Evolutionary conservation across 2,329 filamentous ascomycete species (phyloP).

Genomic region (Blastomyces silverae): DNA sequence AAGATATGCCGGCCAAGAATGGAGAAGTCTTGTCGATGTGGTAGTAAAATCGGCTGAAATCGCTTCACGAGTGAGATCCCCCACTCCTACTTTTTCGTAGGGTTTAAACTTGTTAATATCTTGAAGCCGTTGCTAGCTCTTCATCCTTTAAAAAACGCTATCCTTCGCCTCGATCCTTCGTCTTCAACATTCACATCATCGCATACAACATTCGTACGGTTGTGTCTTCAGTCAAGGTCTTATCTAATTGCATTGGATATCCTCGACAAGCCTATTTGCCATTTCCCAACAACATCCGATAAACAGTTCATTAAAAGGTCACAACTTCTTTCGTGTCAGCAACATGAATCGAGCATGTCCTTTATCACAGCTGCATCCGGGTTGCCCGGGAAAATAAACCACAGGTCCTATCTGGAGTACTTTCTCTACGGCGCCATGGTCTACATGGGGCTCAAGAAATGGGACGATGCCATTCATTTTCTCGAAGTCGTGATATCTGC

Average conservation of each 20-base stretch:
- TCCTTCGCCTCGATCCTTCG: slow-evolving; percentile 41
- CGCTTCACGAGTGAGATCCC: slow-evolving; percentile 31
- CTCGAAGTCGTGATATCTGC: slow-evolving; percentile 61
- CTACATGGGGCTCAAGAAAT: slow-evolving; percentile 55
- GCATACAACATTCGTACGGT: slow-evolving; percentile 37
- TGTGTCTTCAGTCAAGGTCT: slow-evolving; percentile 39
- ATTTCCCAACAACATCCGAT: slow-evolving; percentile 33
- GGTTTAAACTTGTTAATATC: slow-evolving; percentile 13
- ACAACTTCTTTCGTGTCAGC: slow-evolving; percentile 28
- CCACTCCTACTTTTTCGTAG: background rate
- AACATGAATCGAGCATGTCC: slow-evolving; percentile 28
- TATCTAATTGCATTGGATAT: slow-evolving; percentile 38
- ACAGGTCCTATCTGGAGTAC: slow-evolving; percentile 53
- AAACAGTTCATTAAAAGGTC: slow-evolving; percentile 25
- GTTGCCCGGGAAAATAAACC: slow-evolving; percentile 37
- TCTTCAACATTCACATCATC: slow-evolving; percentile 40
- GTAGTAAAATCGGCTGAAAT: slow-evolving; percentile 31
- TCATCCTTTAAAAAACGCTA: slow-evolving; percentile 38
- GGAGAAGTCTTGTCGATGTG: slow-evolving; percentile 32
- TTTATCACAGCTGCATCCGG: slow-evolving; percentile 36
- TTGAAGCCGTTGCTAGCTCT: slow-evolving; percentile 36
- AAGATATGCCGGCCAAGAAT: slow-evolving; percentile 38
- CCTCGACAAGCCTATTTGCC: slow-evolving; percentile 38
- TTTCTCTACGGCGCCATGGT: slow-evolving; percentile 59
- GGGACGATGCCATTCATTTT: slow-evolving; percentile 56